A percentile compares a stretch with the other conserved stretches of the same genome.
These are phyloP conservation scores for Basidiobolus heterosporus DNA, from an alignment of 371 early-diverging fungal genomes.

Conservation along the genomic window DNA sequence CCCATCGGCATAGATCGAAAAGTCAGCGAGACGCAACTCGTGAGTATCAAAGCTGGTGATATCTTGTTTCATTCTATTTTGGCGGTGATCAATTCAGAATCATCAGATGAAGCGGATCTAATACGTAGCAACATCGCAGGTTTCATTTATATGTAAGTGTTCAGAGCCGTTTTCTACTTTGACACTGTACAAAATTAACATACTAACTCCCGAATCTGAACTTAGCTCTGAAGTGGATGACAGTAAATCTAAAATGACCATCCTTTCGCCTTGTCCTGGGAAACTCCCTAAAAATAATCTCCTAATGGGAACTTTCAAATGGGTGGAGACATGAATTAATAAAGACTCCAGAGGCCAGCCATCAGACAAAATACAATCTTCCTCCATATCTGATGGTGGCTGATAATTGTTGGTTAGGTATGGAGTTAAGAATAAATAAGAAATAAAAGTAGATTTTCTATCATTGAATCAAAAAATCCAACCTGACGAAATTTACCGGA, in stretches of 20 bases:
- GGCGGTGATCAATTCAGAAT: constrained; percentile 55
- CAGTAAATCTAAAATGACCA: constrained; percentile 52
- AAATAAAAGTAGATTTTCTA: no score
- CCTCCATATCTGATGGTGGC: no score
- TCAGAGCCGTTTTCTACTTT: background rate
- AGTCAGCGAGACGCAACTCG: constrained; percentile 55
- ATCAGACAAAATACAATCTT: no score
- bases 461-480: no score
- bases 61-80: constrained; percentile 73
- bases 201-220: background rate
- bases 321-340: constrained; percentile 47
- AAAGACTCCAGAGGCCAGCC: no score
- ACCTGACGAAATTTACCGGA: no score
- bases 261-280: constrained; percentile 77
- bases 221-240: constrained; percentile 68
- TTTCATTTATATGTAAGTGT: constrained; percentile 68
- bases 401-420: no score
- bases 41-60: constrained; percentile 66
- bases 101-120: constrained; percentile 36
- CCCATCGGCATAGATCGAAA: constrained; percentile 77
- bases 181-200: no score
- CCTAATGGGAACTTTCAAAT: constrained; percentile 69
- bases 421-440: no score
- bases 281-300: constrained; percentile 67
- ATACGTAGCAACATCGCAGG: constrained; percentile 61